Evolutionary conservation across 805 yeast genomes (phyloP).

Genomic region (Kodamaea jinghongensis): DNA sequence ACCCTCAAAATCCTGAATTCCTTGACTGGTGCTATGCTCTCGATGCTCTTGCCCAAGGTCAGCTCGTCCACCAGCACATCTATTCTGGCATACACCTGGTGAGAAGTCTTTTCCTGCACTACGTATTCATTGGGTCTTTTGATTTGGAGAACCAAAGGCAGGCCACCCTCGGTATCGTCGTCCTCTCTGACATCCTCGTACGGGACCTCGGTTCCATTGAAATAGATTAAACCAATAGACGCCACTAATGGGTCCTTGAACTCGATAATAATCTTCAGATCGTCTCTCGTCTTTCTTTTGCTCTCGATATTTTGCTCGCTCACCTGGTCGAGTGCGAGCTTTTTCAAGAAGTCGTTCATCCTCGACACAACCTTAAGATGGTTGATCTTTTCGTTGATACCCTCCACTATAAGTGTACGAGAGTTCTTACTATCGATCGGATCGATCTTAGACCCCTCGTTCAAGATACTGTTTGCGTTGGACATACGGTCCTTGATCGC

Average conservation of each 20-base stretch:
- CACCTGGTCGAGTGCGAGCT: constrained; percentile 43
- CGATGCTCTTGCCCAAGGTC: constrained; percentile 1
- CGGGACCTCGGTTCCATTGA: constrained; percentile 34
- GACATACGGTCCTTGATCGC: constrained; percentile 32
- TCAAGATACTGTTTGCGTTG: constrained; percentile 30
- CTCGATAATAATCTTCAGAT: constrained; percentile 45
- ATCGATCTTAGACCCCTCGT: constrained; percentile 34
- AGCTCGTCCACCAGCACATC: constrained; percentile 15
- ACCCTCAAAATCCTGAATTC: constrained; percentile 46
- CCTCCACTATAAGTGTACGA: constrained; percentile 28
- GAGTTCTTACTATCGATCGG: constrained; percentile 38
- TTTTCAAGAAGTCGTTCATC: constrained; percentile 44
- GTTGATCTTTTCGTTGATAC: constrained; percentile 29
- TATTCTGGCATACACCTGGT: not conserved
- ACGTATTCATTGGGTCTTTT: constrained; percentile 37
- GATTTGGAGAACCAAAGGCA: constrained; percentile 14
- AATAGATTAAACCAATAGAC: constrained; percentile 48
- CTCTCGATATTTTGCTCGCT: constrained; percentile 28
- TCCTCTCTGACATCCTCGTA: constrained; percentile 27
- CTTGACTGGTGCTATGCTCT: constrained; percentile 38
- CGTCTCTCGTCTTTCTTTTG: constrained; percentile 36
- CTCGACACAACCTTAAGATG: constrained; percentile 41
- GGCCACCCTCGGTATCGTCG: constrained; percentile 12
- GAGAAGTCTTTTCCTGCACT: constrained; percentile 19
- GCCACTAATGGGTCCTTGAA: constrained; percentile 52